Evolutionary conservation across 2,329 filamentous ascomycete genomes (phyloP).

Genomic region (Nigrograna mackinnonii): DNA sequence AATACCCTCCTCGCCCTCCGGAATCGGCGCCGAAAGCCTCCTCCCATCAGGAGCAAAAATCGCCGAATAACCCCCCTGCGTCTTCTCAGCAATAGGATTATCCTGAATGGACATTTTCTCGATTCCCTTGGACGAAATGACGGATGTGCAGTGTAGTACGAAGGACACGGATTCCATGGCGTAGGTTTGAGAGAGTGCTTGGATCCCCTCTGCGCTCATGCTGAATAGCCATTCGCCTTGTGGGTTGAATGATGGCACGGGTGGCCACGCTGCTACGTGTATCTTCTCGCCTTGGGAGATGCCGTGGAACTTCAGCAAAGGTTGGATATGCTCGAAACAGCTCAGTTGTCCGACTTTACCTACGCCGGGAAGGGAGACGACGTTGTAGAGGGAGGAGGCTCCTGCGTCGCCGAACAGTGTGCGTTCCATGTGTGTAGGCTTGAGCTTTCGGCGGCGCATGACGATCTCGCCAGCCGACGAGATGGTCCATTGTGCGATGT

Average conservation of each 20-base stretch:
- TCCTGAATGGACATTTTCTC: slow-evolving; percentile 46
- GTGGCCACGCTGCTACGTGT: slow-evolving; percentile 47
- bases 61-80: slow-evolving; percentile 53
- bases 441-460: slow-evolving; percentile 46
- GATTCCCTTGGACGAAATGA: slow-evolving; percentile 52
- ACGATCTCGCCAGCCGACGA: slow-evolving; percentile 33
- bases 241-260: slow-evolving; percentile 31
- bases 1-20: slow-evolving; percentile 51
- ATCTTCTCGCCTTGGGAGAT: slow-evolving; percentile 43
- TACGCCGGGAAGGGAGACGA: slow-evolving; percentile 31
- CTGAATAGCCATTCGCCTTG: slow-evolving; percentile 33
- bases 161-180: slow-evolving; percentile 61
- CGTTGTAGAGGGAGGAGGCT: slow-evolving; percentile 37
- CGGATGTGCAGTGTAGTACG: slow-evolving; percentile 57
- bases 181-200: slow-evolving; percentile 55
- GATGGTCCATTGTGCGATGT: slow-evolving; percentile 46
- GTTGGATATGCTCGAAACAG: slow-evolving; percentile 49
- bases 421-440: slow-evolving; percentile 49
- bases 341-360: slow-evolving; percentile 38
- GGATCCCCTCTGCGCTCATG: slow-evolving; percentile 44
- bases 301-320: slow-evolving; percentile 47
- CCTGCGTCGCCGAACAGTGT: slow-evolving; percentile 47
- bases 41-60: slow-evolving; percentile 58
- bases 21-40: slow-evolving; percentile 44
- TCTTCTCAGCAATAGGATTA: slow-evolving; percentile 43